These are phyloP conservation scores for Amanita pallidorosea DNA, from an alignment of 768 basidiomycete genomes.

Conservation along the genomic window DNA sequence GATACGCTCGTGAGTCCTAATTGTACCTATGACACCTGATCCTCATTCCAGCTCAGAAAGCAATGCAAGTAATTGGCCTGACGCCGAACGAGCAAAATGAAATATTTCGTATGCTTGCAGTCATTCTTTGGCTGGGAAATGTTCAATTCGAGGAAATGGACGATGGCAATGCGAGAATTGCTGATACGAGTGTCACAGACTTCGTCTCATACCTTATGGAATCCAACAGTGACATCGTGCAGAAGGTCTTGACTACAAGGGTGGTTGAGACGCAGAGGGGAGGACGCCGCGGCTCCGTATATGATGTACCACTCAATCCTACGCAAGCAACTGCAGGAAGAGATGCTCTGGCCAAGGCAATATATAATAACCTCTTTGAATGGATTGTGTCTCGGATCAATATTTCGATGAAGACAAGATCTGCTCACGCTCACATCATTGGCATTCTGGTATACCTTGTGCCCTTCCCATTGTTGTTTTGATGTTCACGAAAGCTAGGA, in stretches of 20 bases:
- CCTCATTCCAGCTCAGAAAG: slow-evolving; percentile 41
- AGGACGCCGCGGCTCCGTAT: slow-evolving; percentile 89
- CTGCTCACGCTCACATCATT: slow-evolving; percentile 66
- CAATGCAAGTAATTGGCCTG: slow-evolving; percentile 93
- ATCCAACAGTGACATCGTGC: slow-evolving; percentile 63
- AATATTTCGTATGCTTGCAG: slow-evolving; percentile 88
- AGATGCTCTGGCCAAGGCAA: slow-evolving; percentile 89
- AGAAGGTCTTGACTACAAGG: slow-evolving; percentile 78
- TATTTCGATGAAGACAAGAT: slow-evolving; percentile 87
- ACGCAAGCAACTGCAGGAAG: slow-evolving; percentile 83
- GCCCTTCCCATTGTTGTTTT: not conserved
- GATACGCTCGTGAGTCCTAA: slow-evolving; percentile 69
- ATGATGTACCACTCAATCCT: slow-evolving; percentile 91
- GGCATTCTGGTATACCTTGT: slow-evolving; percentile 67
- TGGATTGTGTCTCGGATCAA: slow-evolving; percentile 98
- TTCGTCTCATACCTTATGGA: slow-evolving; percentile 95
- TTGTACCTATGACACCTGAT: not conserved
- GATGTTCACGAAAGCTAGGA: slow-evolving; percentile 38
- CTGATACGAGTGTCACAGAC: slow-evolving; percentile 84
- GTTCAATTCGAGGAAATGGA: slow-evolving; percentile 83
- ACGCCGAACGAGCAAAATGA: slow-evolving; percentile 75
- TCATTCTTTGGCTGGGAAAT: slow-evolving; percentile 93
- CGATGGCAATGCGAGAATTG: slow-evolving; percentile 75
- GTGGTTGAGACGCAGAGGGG: slow-evolving; percentile 91
- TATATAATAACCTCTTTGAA: slow-evolving; percentile 98